phyloP scores from a whole-genome alignment of 2,329 filamentous ascomycete species.

The Fusarium torulosum region DNA sequence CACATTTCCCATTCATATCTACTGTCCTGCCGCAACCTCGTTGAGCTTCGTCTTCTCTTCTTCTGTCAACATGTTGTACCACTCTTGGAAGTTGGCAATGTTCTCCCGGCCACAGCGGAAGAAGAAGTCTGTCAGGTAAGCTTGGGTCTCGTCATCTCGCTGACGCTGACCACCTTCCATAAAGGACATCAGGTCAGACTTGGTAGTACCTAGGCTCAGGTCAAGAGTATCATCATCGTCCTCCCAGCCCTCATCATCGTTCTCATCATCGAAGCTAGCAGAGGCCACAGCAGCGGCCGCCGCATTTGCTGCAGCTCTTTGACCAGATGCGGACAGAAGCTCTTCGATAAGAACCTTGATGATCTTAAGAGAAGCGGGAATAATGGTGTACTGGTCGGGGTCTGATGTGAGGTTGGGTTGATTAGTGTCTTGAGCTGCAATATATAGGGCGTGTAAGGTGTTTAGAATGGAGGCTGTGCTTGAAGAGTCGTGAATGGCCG shows the following conservation, averaged over 20 bases:
- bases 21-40: constrained; percentile 59
- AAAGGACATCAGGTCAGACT: constrained; percentile 84
- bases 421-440: constrained; percentile 47
- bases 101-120: constrained; percentile 68
- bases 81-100: constrained; percentile 66
- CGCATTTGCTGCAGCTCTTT: constrained; percentile 69
- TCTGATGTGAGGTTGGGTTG: constrained; percentile 61
- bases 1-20: constrained; percentile 29
- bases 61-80: constrained; percentile 67
- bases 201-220: constrained; percentile 75
- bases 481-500: constrained; percentile 34
- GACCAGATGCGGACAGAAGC: constrained; percentile 82
- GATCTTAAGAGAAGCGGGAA: constrained; percentile 93
- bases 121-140: constrained; percentile 87
- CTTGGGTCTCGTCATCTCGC: constrained; percentile 90
- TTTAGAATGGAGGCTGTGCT: constrained; percentile 33
- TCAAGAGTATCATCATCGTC: constrained; percentile 84
- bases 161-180: constrained; percentile 72
- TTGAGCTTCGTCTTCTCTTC: constrained; percentile 69
- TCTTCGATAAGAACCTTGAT: constrained; percentile 96
- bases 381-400: constrained; percentile 88
- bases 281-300: constrained; percentile 73
- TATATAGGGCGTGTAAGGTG: constrained; percentile 39
- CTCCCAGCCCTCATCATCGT: constrained; percentile 89
- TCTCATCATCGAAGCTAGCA: constrained; percentile 71